Percentiles rank a stretch among this genome's conserved stretches.
These are phyloP conservation scores for Russula earlei DNA, from an alignment of 768 basidiomycete species.

Conservation along the genomic window DNA sequence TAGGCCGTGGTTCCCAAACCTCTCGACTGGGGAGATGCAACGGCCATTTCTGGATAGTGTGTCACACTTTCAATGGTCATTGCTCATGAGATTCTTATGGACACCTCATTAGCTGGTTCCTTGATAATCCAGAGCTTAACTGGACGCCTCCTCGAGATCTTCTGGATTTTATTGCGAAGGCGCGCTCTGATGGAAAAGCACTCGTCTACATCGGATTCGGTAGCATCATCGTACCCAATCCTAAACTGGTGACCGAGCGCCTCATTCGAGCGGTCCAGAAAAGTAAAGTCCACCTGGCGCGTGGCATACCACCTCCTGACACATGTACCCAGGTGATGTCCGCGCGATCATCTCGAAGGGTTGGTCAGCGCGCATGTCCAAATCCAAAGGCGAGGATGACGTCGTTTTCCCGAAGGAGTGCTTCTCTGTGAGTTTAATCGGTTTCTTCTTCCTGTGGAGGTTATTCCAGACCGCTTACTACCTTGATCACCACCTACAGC, in stretches of 20 bases:
- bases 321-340: conserved; percentile 38
- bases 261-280: conserved; percentile 54
- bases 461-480: background rate
- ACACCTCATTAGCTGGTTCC: conserved; percentile 43
- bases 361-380: conserved; percentile 51
- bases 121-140: conserved; percentile 49
- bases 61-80: conserved; percentile 5
- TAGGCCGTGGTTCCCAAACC: conserved; percentile 57
- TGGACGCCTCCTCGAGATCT: conserved; percentile 48
- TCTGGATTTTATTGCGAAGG: conserved; percentile 45
- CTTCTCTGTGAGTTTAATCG: conserved; percentile 29
- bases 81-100: background rate
- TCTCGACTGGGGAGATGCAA: conserved; percentile 58
- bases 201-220: conserved; percentile 69
- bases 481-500: conserved; percentile 22
- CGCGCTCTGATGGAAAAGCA: conserved; percentile 43
- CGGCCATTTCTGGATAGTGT: conserved; percentile 46
- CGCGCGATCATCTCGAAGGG: conserved; percentile 61
- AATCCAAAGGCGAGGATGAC: conserved; percentile 30
- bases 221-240: conserved; percentile 56
- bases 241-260: conserved; percentile 41
- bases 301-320: background rate
- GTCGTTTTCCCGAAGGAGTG: conserved; percentile 43
- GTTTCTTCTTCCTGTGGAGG: background rate
- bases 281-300: conserved; percentile 31